Percentiles rank a stretch among this genome's conserved stretches.
phyloP scores from a whole-genome alignment of 2,329 filamentous ascomycete species.

The Colletotrichum musicola region DNA sequence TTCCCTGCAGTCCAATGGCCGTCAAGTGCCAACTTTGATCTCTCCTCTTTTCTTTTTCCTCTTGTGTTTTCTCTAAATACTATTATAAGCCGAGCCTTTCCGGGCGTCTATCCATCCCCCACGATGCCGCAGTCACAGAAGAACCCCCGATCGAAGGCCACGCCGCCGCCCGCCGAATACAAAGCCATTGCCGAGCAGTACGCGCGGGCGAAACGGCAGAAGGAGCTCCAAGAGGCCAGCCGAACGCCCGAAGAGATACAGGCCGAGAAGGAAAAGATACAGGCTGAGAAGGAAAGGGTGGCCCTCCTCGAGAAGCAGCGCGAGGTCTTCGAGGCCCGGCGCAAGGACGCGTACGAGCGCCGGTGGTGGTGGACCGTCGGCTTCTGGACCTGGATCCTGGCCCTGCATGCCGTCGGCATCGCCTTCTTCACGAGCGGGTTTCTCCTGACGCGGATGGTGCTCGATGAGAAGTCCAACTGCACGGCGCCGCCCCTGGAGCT shows the following conservation, averaged over 20 bases:
- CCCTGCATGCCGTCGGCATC: conserved; percentile 83
- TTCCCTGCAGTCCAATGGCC: conserved; percentile 33
- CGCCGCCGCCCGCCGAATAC: conserved; percentile 57
- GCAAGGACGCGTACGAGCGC: conserved; percentile 63
- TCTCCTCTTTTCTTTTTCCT: conserved; percentile 29
- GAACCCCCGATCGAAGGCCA: conserved; percentile 24
- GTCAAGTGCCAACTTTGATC: conserved; percentile 30
- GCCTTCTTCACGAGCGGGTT: conserved; percentile 96
- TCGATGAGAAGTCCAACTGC: conserved; percentile 82
- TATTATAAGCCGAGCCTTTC: neutral
- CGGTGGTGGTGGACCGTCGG: conserved; percentile 70
- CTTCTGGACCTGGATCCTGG: conserved; percentile 79
- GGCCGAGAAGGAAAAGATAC: conserved; percentile 43
- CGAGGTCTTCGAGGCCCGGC: conserved; percentile 60
- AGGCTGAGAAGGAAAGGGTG: conserved; percentile 49
- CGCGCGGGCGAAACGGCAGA: conserved; percentile 64
- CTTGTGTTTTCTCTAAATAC: neutral
- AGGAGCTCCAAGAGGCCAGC: conserved; percentile 57
- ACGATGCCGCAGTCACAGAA: conserved; percentile 38
- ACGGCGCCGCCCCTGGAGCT: conserved; percentile 73
- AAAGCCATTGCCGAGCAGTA: conserved; percentile 66
- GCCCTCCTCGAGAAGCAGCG: conserved; percentile 59
- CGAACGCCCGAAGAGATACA: conserved; percentile 41
- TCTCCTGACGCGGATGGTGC: conserved; percentile 85
- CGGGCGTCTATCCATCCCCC: conserved; percentile 1